Evolutionary conservation across 345 rosid species (phyloP).

Genomic region (Anastatica hierochuntica): DNA sequence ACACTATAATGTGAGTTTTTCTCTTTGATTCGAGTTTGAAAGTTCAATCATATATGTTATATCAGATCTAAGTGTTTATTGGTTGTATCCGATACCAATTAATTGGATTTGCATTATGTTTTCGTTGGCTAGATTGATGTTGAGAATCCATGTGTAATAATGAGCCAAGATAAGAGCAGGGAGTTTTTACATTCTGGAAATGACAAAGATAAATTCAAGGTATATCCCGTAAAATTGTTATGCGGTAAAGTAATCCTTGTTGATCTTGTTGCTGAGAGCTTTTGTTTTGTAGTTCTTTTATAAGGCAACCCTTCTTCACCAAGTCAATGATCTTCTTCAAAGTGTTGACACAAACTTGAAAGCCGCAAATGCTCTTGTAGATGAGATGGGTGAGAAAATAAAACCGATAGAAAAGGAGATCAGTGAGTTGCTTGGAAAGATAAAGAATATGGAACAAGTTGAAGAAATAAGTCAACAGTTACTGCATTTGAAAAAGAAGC

Average conservation of each 20-base stretch:
- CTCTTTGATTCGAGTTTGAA: constrained; percentile 8
- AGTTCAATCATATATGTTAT: too few relatives aligned
- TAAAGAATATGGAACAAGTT: constrained; percentile 79
- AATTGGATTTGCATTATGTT: too few relatives aligned
- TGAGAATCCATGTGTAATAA: constrained; percentile 92
- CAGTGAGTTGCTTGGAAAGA: constrained; percentile 52
- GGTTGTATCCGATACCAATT: too few relatives aligned
- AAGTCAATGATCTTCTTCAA: constrained; percentile 79
- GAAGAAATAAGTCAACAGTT: constrained; percentile 68
- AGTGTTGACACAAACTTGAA: constrained; percentile 46
- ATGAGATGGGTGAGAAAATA: constrained; percentile 56
- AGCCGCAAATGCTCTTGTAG: constrained; percentile 48
- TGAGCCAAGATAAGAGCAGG: constrained; percentile 99
- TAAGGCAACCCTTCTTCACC: constrained; percentile 95
- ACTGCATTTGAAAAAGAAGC: constrained; percentile 63
- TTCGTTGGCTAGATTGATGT: constrained; percentile 98
- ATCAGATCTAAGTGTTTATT: too few relatives aligned
- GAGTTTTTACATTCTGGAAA: constrained; percentile 96
- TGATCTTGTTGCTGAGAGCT: constrained; percentile 20
- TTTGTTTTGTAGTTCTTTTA: constrained; percentile 62
- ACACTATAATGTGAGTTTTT: constrained; percentile 73
- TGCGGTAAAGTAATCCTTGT: background rate
- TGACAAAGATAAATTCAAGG: constrained; percentile 90
- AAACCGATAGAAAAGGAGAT: constrained; percentile 70
- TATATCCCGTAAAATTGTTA: constrained; percentile 5